Evolutionary conservation across 768 basidiomycete species (phyloP), one percentile per base, ranked within the genome.

Genomic region (Hydnum rufescens): DNA sequence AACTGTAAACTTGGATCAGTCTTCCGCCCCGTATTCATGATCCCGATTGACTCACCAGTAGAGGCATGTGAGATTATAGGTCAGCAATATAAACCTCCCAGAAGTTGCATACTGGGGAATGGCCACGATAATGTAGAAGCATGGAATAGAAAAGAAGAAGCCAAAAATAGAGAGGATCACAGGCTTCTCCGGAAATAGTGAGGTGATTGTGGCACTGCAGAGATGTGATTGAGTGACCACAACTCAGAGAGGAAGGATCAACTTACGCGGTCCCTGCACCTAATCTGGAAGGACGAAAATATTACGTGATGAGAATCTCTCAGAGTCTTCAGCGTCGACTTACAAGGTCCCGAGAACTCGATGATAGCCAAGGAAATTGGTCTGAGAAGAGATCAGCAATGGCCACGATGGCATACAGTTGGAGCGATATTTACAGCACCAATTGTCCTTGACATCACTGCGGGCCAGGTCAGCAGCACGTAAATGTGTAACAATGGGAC

Each of bases 391-490:
- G 44, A 8, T 13, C 16, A 26, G 28, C 28, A 25, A 16, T 47
- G 8, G 23, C 44, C 16, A 6, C 28, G 19, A 19, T 8, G 19
- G 34, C 19, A 39, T 39, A 19, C 34, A 39, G 16, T 8, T 29
- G 16, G 29, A 13, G 32, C 5, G 47, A 64, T 67, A 65, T 74
- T 60, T 60, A 85, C 84, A 32, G 80, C 84, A 49, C 89, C 88
- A 39, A 90, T 83, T 1, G 85, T 87, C 0, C 85, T 86, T 4
- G 82, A 84, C 59, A 88, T 80, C n/a, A 90, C 84, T n/a, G 86
- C 82, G 25, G 44, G 26, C 8, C 8, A 1, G 26, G 44, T 13
- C 13, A 28, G 8, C 44, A 13, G 13, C 16, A 13, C 44, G 26
- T 16, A 47, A 13, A 8, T 13, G 26, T 39, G 36, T 47, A 13